These are phyloP conservation scores for Macroventuria anomochaeta DNA, from an alignment of 2,329 filamentous ascomycete genomes.

Conservation along the genomic window DNA sequence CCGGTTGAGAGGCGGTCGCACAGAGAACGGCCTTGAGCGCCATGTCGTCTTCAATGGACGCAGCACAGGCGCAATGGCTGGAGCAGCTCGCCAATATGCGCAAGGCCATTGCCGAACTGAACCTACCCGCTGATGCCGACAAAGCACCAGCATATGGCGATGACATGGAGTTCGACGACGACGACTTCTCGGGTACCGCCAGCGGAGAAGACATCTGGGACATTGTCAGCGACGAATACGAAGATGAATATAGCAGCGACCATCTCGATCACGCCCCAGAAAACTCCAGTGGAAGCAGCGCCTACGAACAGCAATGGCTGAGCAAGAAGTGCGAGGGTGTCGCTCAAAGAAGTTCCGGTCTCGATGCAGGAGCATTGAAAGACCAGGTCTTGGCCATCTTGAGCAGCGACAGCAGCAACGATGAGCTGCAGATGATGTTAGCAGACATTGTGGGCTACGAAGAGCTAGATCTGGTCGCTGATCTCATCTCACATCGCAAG, in stretches of 20 bases:
- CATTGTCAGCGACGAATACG: slow-evolving; percentile 78
- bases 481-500: slow-evolving; percentile 79
- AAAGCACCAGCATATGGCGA: slow-evolving; percentile 60
- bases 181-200: slow-evolving; percentile 66
- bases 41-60: slow-evolving; percentile 51
- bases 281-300: slow-evolving; percentile 34
- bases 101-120: slow-evolving; percentile 77
- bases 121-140: slow-evolving; percentile 58
- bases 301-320: slow-evolving; percentile 74
- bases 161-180: slow-evolving; percentile 69
- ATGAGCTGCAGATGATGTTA: slow-evolving; percentile 88
- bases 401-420: slow-evolving; percentile 69
- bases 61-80: slow-evolving; percentile 74
- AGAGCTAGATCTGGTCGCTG: slow-evolving; percentile 90
- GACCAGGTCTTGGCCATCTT: slow-evolving; percentile 80
- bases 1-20: not conserved
- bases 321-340: slow-evolving; percentile 70
- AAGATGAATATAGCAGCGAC: slow-evolving; percentile 69
- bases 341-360: slow-evolving; percentile 67
- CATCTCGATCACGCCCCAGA: slow-evolving; percentile 63
- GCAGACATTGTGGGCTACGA: slow-evolving; percentile 92
- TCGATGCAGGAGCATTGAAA: slow-evolving; percentile 73
- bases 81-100: slow-evolving; percentile 86
- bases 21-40: not conserved
- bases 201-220: slow-evolving; percentile 90